Evolutionary conservation across 2,329 filamentous ascomycete genomes (phyloP).

Genomic region (Lojkania enalia): DNA sequence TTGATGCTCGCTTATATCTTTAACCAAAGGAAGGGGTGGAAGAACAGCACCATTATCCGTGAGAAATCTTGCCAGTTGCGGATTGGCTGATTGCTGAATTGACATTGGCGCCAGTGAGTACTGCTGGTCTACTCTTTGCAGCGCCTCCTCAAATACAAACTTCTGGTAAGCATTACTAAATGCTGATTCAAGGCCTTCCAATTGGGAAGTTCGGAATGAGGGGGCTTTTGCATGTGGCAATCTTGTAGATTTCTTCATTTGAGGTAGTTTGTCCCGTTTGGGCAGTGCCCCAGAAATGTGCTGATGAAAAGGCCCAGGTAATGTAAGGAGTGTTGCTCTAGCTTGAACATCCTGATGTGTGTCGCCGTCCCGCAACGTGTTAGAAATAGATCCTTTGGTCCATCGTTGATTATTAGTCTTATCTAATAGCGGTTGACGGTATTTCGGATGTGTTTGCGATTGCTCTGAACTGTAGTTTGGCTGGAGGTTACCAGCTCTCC

Average conservation of each 20-base stretch:
- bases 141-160: slow-evolving; percentile 42
- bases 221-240: too few relatives aligned
- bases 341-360: too few relatives aligned
- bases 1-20: slow-evolving; percentile 19
- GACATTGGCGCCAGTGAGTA: slow-evolving; percentile 17
- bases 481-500: slow-evolving; percentile 52
- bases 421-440: slow-evolving; percentile 22
- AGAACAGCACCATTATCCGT: slow-evolving; percentile 32
- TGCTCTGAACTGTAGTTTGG: slow-evolving; percentile 15
- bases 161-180: slow-evolving; percentile 41
- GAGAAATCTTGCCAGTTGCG: slow-evolving; percentile 38
- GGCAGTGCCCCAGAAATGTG: too few relatives aligned
- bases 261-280: too few relatives aligned
- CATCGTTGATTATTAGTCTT: slow-evolving; percentile 27
- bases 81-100: slow-evolving; percentile 25
- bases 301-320: too few relatives aligned
- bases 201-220: slow-evolving; percentile 43
- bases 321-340: too few relatives aligned
- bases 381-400: too few relatives aligned
- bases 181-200: slow-evolving; percentile 48
- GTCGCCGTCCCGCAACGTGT: too few relatives aligned
- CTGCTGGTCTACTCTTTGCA: slow-evolving; percentile 35
- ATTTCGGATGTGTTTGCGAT: background rate
- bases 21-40: slow-evolving; percentile 22
- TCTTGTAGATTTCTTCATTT: too few relatives aligned